These are phyloP conservation scores for Clausena lansium DNA, from an alignment of 345 rosid species.

Conservation along the genomic window DNA sequence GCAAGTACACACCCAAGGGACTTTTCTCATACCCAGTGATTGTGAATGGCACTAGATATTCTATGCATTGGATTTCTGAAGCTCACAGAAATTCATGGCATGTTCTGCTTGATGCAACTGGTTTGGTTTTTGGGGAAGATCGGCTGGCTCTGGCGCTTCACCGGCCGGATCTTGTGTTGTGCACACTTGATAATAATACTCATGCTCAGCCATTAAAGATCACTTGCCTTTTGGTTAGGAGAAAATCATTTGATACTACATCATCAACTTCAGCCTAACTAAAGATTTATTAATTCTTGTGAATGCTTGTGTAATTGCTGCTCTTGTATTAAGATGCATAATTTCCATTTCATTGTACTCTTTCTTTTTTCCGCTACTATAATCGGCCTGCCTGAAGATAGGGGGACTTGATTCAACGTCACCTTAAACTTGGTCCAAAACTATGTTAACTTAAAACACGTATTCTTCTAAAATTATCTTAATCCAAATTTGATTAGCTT, in stretches of 20 bases:
- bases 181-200: slow-evolving; percentile 33
- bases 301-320: neutral
- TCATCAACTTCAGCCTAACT: slow-evolving; percentile 8
- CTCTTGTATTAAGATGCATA: neutral
- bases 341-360: neutral
- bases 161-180: slow-evolving; percentile 48
- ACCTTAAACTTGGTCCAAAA: neutral
- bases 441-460: neutral
- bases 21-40: slow-evolving; percentile 51
- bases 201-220: slow-evolving; percentile 40
- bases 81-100: slow-evolving; percentile 75
- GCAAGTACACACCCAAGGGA: slow-evolving; percentile 57
- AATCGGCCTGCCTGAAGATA: neutral
- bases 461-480: too few relatives aligned
- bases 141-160: slow-evolving; percentile 49
- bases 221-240: slow-evolving; percentile 46
- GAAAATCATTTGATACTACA: slow-evolving; percentile 35
- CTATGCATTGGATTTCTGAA: slow-evolving; percentile 79
- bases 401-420: neutral
- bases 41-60: slow-evolving; percentile 39
- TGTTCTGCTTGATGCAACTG: slow-evolving; percentile 55
- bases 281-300: neutral
- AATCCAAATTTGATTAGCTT: neutral
- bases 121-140: slow-evolving; percentile 41
- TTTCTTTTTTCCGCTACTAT: too few relatives aligned